Evolutionary conservation across 768 basidiomycete species (phyloP).

Genomic region (Daedalea quercina): DNA sequence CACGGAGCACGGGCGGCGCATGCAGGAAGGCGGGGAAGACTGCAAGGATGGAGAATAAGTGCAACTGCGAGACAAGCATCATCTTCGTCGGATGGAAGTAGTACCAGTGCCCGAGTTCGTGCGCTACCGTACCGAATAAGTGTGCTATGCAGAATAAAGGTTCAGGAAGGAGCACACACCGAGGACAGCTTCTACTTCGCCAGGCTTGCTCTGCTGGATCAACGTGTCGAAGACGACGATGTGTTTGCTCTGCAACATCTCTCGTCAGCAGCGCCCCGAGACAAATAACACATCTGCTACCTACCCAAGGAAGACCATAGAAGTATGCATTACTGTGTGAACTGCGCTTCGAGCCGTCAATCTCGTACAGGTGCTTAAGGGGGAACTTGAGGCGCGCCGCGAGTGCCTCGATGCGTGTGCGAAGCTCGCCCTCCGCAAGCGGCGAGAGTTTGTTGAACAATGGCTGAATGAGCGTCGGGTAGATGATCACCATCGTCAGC

Average conservation of each 20-base stretch:
- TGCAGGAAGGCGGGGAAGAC: slow-evolving; percentile 88
- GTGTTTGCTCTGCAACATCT: slow-evolving; percentile 63
- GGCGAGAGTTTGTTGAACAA: slow-evolving; percentile 97
- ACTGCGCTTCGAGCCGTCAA: slow-evolving; percentile 94
- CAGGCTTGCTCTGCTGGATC: slow-evolving; percentile 83
- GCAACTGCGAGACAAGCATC: slow-evolving; percentile 77
- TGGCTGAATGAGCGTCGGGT: slow-evolving; percentile 87
- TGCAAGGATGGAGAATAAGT: slow-evolving; percentile 81
- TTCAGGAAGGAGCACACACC: slow-evolving; percentile 29
- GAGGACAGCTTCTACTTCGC: slow-evolving; percentile 96
- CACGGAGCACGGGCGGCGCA: slow-evolving; percentile 67
- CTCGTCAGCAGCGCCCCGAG: not conserved
- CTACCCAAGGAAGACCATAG: slow-evolving; percentile 91
- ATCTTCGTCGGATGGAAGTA: slow-evolving; percentile 87
- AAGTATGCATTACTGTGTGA: slow-evolving; percentile 98
- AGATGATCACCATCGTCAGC: slow-evolving; percentile 73
- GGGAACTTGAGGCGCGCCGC: slow-evolving; percentile 87
- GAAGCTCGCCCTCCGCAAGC: slow-evolving; percentile 69
- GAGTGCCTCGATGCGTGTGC: slow-evolving; percentile 68
- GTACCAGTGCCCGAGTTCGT: slow-evolving; percentile 97
- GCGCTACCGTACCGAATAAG: slow-evolving; percentile 40
- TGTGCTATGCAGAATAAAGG: not conserved
- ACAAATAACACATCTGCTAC: slow-evolving; percentile 11
- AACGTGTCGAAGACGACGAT: slow-evolving; percentile 97
- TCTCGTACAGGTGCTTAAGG: slow-evolving; percentile 90